phyloP scores from a whole-genome alignment of 73 alveolate genomes.

The Paramecium biaurelia region DNA sequence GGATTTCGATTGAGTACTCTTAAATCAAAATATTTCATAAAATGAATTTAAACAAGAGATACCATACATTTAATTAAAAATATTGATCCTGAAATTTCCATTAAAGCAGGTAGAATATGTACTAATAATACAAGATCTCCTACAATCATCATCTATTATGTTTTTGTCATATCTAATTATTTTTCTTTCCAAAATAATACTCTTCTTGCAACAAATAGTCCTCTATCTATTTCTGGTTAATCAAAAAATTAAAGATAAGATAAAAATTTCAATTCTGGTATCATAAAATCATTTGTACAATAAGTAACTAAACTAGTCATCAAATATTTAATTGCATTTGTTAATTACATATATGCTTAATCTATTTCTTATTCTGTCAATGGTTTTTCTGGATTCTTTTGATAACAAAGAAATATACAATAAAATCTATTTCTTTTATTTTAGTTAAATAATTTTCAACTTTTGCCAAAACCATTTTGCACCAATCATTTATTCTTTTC shows the following conservation, averaged over 20 bases:
- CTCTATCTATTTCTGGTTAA: conserved; percentile 48
- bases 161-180: conserved; percentile 46
- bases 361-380: conserved; percentile 16
- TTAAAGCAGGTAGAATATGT: not conserved
- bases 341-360: not conserved
- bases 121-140: conserved; percentile 27
- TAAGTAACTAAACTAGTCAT: conserved; percentile 30
- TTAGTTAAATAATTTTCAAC: not conserved
- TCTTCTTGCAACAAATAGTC: conserved; percentile 41
- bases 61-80: conserved; percentile 5
- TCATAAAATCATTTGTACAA: conserved; percentile 37
- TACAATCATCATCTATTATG: not conserved
- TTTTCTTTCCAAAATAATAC: conserved; percentile 34
- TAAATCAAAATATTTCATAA: conserved; percentile 51
- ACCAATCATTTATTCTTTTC: not conserved
- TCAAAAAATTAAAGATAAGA: conserved; percentile 1
- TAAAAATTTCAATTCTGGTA: conserved; percentile 30
- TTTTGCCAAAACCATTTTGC: conserved; percentile 9
- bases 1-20: conserved; percentile 29
- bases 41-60: not conserved
- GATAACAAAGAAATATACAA: not conserved
- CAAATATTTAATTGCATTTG: conserved; percentile 40
- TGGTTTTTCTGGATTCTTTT: conserved; percentile 7
- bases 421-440: conserved; percentile 40
- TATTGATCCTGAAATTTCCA: not conserved